Conservation (phyloP, 2,329 filamentous ascomycete genomes). For the Fusarium palustre region DNA sequence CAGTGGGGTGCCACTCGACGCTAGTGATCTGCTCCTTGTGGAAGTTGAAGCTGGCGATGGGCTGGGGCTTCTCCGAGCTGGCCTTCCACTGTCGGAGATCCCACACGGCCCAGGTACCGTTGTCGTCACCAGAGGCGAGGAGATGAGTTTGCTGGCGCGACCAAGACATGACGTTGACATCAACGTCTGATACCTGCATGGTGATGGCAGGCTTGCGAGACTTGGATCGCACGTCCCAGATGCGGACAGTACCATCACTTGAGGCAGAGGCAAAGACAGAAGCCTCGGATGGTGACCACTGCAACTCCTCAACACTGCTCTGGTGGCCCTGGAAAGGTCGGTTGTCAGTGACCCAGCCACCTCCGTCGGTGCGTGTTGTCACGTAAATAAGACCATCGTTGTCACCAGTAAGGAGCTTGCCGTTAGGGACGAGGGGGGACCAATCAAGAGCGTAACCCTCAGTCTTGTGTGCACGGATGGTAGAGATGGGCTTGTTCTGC, state of each 20-base stretch:
- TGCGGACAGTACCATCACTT: conserved; percentile 91
- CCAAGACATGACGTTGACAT: conserved; percentile 98
- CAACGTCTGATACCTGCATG: conserved; percentile 83
- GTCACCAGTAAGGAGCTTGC: conserved; percentile 92
- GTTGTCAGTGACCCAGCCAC: conserved; percentile 88
- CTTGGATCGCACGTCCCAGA: conserved; percentile 96
- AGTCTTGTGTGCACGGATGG: conserved; percentile 88
- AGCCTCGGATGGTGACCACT: conserved; percentile 94
- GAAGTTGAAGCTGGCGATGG: conserved; percentile 94
- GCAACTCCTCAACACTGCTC: conserved; percentile 90
- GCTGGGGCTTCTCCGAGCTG: conserved; percentile 71
- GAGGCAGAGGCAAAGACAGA: conserved; percentile 96
- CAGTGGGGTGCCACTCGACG: conserved; percentile 96
- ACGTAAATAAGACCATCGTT: conserved; percentile 89
- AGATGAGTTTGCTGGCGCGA: conserved; percentile 88
- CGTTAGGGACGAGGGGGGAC: conserved; percentile 81
- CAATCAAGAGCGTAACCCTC: conserved; percentile 99
- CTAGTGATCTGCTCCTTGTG: conserved; percentile 97
- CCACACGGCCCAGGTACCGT: conserved; percentile 96
- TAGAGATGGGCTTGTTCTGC: conserved; percentile 89
- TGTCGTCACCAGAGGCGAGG: conserved; percentile 90
- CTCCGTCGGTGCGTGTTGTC: conserved; percentile 87
- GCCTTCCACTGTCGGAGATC: conserved; percentile 94
- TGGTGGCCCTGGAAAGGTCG: conserved; percentile 86
- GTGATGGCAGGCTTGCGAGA: conserved; percentile 87